Evolutionary conservation across 805 yeast genomes (phyloP), one percentile per base, ranked within the genome.

Genomic region (Saccharomycopsis fodiens): DNA sequence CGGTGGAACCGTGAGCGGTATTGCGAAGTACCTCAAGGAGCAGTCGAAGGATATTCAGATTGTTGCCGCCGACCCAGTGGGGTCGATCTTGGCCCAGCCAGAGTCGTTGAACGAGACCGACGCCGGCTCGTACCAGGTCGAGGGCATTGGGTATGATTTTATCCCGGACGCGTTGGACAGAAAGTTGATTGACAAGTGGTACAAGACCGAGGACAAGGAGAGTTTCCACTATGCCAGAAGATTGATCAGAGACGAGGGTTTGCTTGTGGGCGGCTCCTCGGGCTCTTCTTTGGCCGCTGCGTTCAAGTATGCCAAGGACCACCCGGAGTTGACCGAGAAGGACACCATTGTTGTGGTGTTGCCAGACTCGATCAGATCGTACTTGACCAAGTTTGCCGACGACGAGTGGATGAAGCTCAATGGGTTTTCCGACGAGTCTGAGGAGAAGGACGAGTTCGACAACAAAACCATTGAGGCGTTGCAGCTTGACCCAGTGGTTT

Each of bases 121-220:
- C 38, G 56, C 63, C 19, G 61, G 70, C 27, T 82, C 73, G 39
- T 85, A 85, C 65, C 74, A 84, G 59, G 95, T 86, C 41, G 95
- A 85, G 67, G 95, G 95, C 64, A 85, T 85, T 54, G 95, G 95
- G 54, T 85, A 85, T 63, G 95, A 85, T 66, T 85, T 85, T 60
- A 69, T 85, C 51, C 95, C 95, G 42, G 84, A 84, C 44, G 95
- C 83, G 17, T 72, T 85, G 61, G 69, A 80, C 58, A 74, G 93
- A 64, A 56, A 62, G 13, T 62, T 65, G 42, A 81, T 85, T 21
- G 93, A 85, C 62, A 66, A 70, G 52, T 85, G 95, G 95, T 74
- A 81, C 70, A 85, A 85, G 70, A 85, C 94, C 36, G 88, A 83
- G 54, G 95, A 85, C 61, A 73, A 78, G 48, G 88, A 82, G 53